phyloP scores from a whole-genome alignment of 345 rosid genomes.

The Crucihimalaya himalaica region DNA sequence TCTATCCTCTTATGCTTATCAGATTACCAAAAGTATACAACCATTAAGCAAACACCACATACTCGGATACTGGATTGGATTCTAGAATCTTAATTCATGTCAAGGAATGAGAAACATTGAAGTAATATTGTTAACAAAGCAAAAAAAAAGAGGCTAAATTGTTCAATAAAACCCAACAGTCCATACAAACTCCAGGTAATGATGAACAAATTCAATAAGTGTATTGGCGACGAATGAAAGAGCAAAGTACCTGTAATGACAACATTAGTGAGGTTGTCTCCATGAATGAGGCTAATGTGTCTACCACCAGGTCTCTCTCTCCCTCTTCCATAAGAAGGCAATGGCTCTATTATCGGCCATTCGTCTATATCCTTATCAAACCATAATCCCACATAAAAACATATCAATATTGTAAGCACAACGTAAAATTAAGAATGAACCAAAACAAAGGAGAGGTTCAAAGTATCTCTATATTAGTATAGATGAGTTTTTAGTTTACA shows the following conservation, averaged over 20 bases:
- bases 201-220: neutral
- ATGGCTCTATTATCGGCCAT: conserved; percentile 89
- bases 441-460: neutral
- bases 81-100: neutral
- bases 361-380: conserved; percentile 70
- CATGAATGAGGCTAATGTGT: conserved; percentile 97
- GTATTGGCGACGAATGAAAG: neutral
- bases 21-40: neutral
- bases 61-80: neutral
- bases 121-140: neutral
- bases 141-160: neutral
- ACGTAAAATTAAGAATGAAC: neutral
- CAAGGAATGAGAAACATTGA: conserved; percentile 14
- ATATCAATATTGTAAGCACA: neutral
- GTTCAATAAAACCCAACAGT: neutral
- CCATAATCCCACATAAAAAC: conserved; percentile 4
- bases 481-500: conserved; percentile 12
- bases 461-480: neutral
- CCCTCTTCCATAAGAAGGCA: conserved; percentile 99
- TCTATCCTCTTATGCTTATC: neutral
- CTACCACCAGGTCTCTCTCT: conserved; percentile 96
- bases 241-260: conserved; percentile 74
- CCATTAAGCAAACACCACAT: neutral
- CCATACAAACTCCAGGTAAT: neutral
- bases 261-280: conserved; percentile 83